Base-by-base conservation (phyloP, 192 early-diverging fungal genomes). In the Globomyces pollinis-pini region DNA sequence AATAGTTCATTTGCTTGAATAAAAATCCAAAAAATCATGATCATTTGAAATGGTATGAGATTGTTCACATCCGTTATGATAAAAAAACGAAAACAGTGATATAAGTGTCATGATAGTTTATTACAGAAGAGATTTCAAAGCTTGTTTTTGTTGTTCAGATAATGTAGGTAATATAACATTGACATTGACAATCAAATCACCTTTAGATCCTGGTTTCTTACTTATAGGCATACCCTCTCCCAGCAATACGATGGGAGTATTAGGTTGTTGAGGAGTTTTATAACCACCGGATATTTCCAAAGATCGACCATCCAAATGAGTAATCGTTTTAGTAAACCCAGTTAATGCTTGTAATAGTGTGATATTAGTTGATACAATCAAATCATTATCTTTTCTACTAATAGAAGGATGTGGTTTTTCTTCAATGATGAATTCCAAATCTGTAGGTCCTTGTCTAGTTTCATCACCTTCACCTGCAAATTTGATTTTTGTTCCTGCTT, bases 221-320 rank as follows among this genome's bases (percentile, higher is more conserved):
- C 88, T 88, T 55, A 87, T 88, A 5, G 94, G 96, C 93, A 99
- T 99, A 15, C 96, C 96, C 59, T 95, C 87, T 43, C 83, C 84
- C 5, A 66, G 38, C 56, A 97, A 69, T 26, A 76, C 71, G 29
- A 86, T 88, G 64, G 86, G 80, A 74, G 83, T 73, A 38, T 88
- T 91, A 8, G 88, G 88, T 38, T 79, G 69, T 38, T 89, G 77
- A 11, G 91, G 74, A 11, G 59, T 65, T 32, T 66, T 61, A 16
- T 58, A 61, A 13, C 66, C 64, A 57, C 85, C 83, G 57, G 63
- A 79, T 21, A 99, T 77, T 6, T 68, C 71, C 18, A 98, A 64
- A 11, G 59, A 76, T 35, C 81, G 75, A 38, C 85, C 91, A 61
- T 88, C 90, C 1, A 97, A 76, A 4, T 85, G 86, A 60, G 85